Evolutionary conservation across 2,329 filamentous ascomycete genomes (phyloP), one percentile per base, ranked within the genome.

Genomic region (Alternaria conjuncta): DNA sequence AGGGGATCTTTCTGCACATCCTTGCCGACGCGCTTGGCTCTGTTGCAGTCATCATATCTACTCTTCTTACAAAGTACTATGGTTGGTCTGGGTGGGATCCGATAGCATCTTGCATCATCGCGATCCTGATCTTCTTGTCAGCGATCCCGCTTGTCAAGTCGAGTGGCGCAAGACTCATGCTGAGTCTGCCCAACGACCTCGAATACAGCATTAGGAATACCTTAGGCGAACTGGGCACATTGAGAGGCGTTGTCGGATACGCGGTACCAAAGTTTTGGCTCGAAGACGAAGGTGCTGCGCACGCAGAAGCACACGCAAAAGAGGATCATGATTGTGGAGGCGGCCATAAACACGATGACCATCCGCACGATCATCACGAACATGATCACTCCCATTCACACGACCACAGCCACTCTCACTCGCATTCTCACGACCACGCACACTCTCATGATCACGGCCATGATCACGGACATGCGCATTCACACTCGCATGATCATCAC

Each of bases 31-130:
- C 96, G 0, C 89, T 98, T 28, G 96, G 96, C 25, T 97, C 94
- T 58, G 92, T 94, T 1, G 96, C 96, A 1, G 96, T 99, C 51
- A 97, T 99, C 65, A 88, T 94, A 32, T 97, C 94, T 8, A 99
- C 96, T 0, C 83, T 93, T 1, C 84, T 98, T 21, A 97, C 96
- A 0, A 91, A 96, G 75, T 90, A 93, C 72, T 91, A 92, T 75
- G 92, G 92, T 15, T 98, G 95, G 94, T 88, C 93, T 7, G 93
- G 95, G 23, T 99, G 95, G 89, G 96, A 99, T 78, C 96, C 96
- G 3, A 82, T 98, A 20, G 96, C 96, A 0, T 97, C 95, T 0
- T 96, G 94, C 78, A 86, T 97, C 63, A 99, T 99, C 70, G 95
- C 96, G 0, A 86, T 96, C 25, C 86, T 99, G 50, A 99, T 99